Evolutionary conservation across 768 basidiomycete genomes (phyloP), one percentile per base, ranked within the genome.

Genomic region (Boletus sp.): DNA sequence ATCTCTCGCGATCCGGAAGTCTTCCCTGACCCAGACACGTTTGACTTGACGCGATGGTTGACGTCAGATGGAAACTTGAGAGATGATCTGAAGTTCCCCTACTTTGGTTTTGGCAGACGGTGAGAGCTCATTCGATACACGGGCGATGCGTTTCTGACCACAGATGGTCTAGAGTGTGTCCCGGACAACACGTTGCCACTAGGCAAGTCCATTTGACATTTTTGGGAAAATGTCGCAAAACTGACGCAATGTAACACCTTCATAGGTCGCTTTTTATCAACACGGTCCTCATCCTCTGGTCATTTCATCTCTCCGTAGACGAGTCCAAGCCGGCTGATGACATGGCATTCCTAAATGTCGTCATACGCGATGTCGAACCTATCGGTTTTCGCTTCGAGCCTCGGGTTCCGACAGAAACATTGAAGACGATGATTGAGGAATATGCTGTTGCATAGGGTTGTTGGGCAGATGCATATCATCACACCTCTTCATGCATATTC

Each of bases 251-350:
- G 30, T 1, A 24, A 24, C 24, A 24, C 24, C 24, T 24, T 24
- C 24, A 57, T 52, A 81, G 83, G 7, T 86, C 85, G 2, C 71
- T 88, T 2, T 84, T 83, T 64, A 72, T 87, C 51, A 86, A 82
- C 61, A 80, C 81, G 0, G 79, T 83, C 1, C 72, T 85, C n/a
- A 67, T 82, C 7, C 75, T 85, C 10, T 87, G 84, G 83, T 77
- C 84, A 0, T 87, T 87, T 71, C 74, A 64, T 1, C 72, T 87
- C 42, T 72, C 70, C 2, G 58, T 76, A 11, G 81, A 84, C 58
- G 74, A 77, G 0, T 61, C 69, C 7, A 68, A 74, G 9, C 82
- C 83, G 0, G 83, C 85, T 47, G 80, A 89, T 63, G 77, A 79
- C 9, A 67, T 81, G 50, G 83, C 77, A 0, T 85, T 87, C 64